A percentile compares a stretch with the other conserved stretches of the same genome.
Conservation (phyloP, 352 stramenopile species). For the Phytophthora meadii region DNA sequence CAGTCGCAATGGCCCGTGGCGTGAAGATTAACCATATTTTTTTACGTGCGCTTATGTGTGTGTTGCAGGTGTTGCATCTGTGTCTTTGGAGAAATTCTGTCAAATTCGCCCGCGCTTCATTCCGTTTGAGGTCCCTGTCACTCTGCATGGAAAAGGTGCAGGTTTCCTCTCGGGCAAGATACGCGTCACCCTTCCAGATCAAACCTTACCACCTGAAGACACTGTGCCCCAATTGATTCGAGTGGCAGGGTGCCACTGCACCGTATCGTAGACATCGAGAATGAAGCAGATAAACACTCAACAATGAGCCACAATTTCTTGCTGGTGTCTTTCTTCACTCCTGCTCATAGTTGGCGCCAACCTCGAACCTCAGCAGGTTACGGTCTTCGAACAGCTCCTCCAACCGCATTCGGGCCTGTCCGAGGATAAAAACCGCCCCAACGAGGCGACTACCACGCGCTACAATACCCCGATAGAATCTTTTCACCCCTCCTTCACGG, state of each 20-base stretch:
- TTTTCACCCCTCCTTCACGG: slow-evolving; percentile 48
- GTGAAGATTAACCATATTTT: slow-evolving; percentile 7
- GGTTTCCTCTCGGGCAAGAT: slow-evolving; percentile 62
- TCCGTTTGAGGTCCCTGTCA: slow-evolving; percentile 60
- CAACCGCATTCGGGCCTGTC: slow-evolving; percentile 66
- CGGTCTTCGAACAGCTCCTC: slow-evolving; percentile 77
- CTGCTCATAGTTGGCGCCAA: slow-evolving; percentile 15
- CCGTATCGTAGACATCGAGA: slow-evolving; percentile 42
- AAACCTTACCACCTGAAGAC: slow-evolving; percentile 37
- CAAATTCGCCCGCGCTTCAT: slow-evolving; percentile 49
- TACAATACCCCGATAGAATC: slow-evolving; percentile 77
- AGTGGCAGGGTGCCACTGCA: slow-evolving; percentile 64
- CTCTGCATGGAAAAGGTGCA: slow-evolving; percentile 61
- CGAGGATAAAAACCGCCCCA: slow-evolving; percentile 85
- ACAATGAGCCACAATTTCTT: slow-evolving; percentile 19
- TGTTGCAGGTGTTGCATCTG: slow-evolving; percentile 52
- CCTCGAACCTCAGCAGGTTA: slow-evolving; percentile 41
- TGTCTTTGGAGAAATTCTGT: slow-evolving; percentile 69
- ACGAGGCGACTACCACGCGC: slow-evolving; percentile 72
- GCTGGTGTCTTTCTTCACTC: slow-evolving; percentile 22
- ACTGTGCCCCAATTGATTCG: slow-evolving; percentile 33
- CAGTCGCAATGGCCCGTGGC: not conserved
- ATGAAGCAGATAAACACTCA: slow-evolving; percentile 19
- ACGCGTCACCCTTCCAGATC: slow-evolving; percentile 64
- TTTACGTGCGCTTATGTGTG: not conserved